Percentiles rank a stretch among this genome's conserved stretches.
Conservation (phyloP, 768 basidiomycete species). For the Pisolithus sp. region DNA sequence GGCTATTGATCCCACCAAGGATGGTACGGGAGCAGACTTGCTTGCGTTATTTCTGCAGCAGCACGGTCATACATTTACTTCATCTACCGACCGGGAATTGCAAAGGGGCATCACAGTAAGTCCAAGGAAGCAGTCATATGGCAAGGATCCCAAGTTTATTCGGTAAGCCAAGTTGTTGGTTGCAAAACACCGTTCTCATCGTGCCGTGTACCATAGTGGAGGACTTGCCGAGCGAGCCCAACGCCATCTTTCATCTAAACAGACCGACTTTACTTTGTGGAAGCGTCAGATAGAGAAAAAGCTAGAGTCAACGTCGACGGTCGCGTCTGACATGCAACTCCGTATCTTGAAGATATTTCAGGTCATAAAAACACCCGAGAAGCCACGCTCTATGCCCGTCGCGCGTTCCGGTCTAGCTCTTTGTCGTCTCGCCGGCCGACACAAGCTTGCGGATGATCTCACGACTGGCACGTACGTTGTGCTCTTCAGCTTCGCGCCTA, state of each 20-base stretch:
- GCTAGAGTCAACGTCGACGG: conserved; percentile 20
- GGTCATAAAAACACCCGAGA: conserved; percentile 21
- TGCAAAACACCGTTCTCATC: background rate
- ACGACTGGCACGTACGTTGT: conserved; percentile 27
- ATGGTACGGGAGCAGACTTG: conserved; percentile 43
- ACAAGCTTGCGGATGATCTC: conserved; percentile 14
- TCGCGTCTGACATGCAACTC: conserved; percentile 37
- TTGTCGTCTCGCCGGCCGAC: conserved; percentile 29
- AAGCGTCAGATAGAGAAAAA: conserved; percentile 42
- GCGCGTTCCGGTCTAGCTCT: conserved; percentile 36
- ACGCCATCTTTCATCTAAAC: conserved; percentile 35
- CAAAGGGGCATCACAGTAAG: conserved; percentile 52
- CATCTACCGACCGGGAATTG: conserved; percentile 31
- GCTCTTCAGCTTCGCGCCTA: conserved; percentile 32
- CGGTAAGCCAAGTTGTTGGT: conserved; percentile 32
- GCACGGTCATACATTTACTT: conserved; percentile 32
- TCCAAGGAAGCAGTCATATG: conserved; percentile 46
- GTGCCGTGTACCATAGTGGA: conserved; percentile 31
- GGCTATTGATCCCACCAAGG: conserved; percentile 47
- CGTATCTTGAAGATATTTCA: conserved; percentile 40
- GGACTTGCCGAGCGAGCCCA: conserved; percentile 50
- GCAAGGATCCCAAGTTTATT: conserved; percentile 39
- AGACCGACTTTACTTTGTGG: conserved; percentile 48
- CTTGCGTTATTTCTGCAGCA: conserved; percentile 49
- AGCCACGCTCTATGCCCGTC: conserved; percentile 18